Evolutionary conservation across 1,139 yeast genomes (phyloP), one percentile per base, ranked within the genome.

Genomic region (Candida mesenterica): DNA sequence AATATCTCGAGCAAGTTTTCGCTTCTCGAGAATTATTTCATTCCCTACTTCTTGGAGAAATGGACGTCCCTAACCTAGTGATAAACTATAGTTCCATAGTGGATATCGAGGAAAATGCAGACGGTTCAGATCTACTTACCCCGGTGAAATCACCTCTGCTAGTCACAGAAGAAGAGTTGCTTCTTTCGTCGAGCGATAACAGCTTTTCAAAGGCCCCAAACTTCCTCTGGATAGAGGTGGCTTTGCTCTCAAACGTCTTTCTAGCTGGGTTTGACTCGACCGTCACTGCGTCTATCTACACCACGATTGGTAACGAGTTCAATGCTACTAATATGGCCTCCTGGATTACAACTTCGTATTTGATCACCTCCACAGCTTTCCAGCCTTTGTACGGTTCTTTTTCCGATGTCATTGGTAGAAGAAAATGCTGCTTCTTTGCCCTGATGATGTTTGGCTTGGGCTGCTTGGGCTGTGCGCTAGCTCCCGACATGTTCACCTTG

Each of bases 401-500:
- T 13, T 69, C 77, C 4, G 81, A 75, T 42, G 59, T 77, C n/a
- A 59, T 75, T 26, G 81, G 81, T 1, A 52, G 83, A 34, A 70
- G 71, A 39, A 36, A 34, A 12, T 55, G 60, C 41, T 45, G 54
- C 10, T 41, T 50, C 19, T 55, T 56, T 42, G 58, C 61, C 4
- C 46, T 50, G 28, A 31, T 38, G 3, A 34, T 44, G 10, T 57
- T 57, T 38, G 46, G 49, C n/a, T n/a, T 43, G 3, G 48, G 48
- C 3, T 41, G 48, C 17, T 28, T 37, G 19, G 46, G 45, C 4
- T 43, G 46, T 22, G 36, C 38, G 4, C 2, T 41, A 4, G 45
- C 48, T 1, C 38, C 43, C 4, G 35, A 30, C 19, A 39, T 44
- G 27, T 18, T 34, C 17, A 31, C 36, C 3, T 32, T 42, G 16